A percentile compares a stretch with the other conserved stretches of the same genome.
Evolutionary conservation across 805 yeast species (phyloP).

Genomic region (Tetrapisispora nanseiensis): DNA sequence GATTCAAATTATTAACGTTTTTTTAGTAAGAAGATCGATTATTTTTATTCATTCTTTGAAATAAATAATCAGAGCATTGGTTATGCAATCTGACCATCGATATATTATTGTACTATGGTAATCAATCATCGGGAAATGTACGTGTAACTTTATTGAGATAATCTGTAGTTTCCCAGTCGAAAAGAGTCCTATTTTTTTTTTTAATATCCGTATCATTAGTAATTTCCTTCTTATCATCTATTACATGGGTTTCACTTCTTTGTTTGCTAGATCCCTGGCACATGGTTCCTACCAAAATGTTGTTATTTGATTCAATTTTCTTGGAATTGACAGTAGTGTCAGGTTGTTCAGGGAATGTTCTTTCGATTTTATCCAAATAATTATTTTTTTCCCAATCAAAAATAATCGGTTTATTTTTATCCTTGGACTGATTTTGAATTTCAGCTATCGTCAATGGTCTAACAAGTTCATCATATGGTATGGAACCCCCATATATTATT

Average conservation of each 20-base stretch:
- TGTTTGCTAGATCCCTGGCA: no score
- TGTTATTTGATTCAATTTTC: no score
- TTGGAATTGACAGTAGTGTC: no score
- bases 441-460: not conserved
- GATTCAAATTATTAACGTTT: no score
- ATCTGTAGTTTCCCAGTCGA: slow-evolving; percentile 18
- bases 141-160: slow-evolving; percentile 14
- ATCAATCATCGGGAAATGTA: slow-evolving; percentile 1
- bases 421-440: not conserved
- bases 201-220: not conserved
- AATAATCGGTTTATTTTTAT: not conserved
- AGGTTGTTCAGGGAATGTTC: slow-evolving; percentile 12
- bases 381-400: slow-evolving; percentile 18
- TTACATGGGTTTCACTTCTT: not conserved
- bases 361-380: slow-evolving; percentile 11
- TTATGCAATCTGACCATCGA: no score
- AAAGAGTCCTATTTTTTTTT: not conserved
- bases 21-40: no score
- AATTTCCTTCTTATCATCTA: not conserved
- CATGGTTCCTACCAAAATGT: no score
- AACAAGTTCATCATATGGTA: not conserved
- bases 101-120: no score
- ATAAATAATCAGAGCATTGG: no score
- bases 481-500: slow-evolving; percentile 1
- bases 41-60: no score